Evolutionary conservation across 306 rosid species (phyloP), one percentile per base, ranked within the genome.

Genomic region (Quercus dentata): DNA sequence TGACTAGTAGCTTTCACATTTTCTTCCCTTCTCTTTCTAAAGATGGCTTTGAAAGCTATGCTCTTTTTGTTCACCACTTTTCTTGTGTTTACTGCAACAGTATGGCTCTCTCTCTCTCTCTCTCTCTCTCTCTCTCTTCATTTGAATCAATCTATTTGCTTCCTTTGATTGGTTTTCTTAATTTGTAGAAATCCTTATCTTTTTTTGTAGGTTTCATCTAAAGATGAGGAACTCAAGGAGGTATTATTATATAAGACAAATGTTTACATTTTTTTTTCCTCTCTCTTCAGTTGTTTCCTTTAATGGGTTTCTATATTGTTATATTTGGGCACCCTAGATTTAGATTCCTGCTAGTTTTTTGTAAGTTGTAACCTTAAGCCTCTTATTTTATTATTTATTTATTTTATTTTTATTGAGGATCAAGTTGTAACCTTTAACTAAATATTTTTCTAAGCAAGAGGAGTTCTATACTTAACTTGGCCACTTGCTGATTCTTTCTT

Each of bases 31-130:
- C n/a, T 31, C 67, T 76, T 71, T 61, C 28, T 14, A 28, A 18
- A 33, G 56, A 91, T 91, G 97, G 83, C 86, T 86, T 77, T 27
- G 85, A 88, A 80, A 75, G 68, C 84, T 67, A 1, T 58, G 68
- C 69, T 90, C 73, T 69, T 86, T 65, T 79, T 92, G 62, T 74
- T 86, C 27, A 59, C 59, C 58, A 75, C 85, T 74, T 13, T 82
- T 81, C 90, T 91, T 23, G 41, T 84, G 44, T 52, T 85, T 0
- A n/a, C 86, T 41, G 41, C 90, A 2, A 65, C 67, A 90, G 94
- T 88, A 76, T 72, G 23, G 5, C 38, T 65, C n/a, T 28, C 57
- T 56, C 1, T 2, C 30, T 56, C 23, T 11, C 44, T 20, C 56
- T 25, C 72, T 44, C 59, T 15, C 75, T 68, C 62, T 11, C 44